A percentile compares a stretch with the other conserved stretches of the same genome.
These are phyloP conservation scores for Hypoxylon sp. DNA, from an alignment of 2,329 filamentous ascomycete genomes.

Conservation along the genomic window DNA sequence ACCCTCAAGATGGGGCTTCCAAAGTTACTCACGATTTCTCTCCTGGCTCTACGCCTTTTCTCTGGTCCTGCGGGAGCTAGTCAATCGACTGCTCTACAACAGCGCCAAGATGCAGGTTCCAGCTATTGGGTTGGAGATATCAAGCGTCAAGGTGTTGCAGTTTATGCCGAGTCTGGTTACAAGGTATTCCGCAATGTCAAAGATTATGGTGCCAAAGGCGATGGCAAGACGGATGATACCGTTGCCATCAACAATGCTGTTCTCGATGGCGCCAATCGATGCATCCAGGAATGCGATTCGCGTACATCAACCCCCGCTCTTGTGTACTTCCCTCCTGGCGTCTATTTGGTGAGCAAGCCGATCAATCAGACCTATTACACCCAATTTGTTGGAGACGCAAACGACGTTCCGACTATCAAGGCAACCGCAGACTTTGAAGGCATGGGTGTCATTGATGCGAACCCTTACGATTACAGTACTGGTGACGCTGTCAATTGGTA, in stretches of 20 bases:
- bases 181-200: slow-evolving; percentile 83
- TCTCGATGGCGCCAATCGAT: slow-evolving; percentile 78
- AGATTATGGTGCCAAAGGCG: slow-evolving; percentile 81
- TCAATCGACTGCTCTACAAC: slow-evolving; percentile 45
- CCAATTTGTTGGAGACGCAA: slow-evolving; percentile 87
- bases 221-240: slow-evolving; percentile 83
- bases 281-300: slow-evolving; percentile 85
- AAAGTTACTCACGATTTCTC: slow-evolving; percentile 50
- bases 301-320: slow-evolving; percentile 86
- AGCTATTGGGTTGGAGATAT: slow-evolving; percentile 82
- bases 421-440: slow-evolving; percentile 80
- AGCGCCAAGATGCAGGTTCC: slow-evolving; percentile 55
- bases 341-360: slow-evolving; percentile 84
- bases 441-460: slow-evolving; percentile 89
- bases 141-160: slow-evolving; percentile 76
- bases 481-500: slow-evolving; percentile 78
- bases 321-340: slow-evolving; percentile 92
- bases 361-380: slow-evolving; percentile 93
- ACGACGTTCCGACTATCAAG: slow-evolving; percentile 81
- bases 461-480: slow-evolving; percentile 75
- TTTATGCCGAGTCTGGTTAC: slow-evolving; percentile 75
- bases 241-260: slow-evolving; percentile 89
- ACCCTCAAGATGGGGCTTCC: slow-evolving; percentile 54
- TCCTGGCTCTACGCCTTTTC: slow-evolving; percentile 50
- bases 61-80: slow-evolving; percentile 42